These are phyloP conservation scores for Aspergillus costaricaensis DNA, from an alignment of 2,329 filamentous ascomycete genomes.

Conservation along the genomic window DNA sequence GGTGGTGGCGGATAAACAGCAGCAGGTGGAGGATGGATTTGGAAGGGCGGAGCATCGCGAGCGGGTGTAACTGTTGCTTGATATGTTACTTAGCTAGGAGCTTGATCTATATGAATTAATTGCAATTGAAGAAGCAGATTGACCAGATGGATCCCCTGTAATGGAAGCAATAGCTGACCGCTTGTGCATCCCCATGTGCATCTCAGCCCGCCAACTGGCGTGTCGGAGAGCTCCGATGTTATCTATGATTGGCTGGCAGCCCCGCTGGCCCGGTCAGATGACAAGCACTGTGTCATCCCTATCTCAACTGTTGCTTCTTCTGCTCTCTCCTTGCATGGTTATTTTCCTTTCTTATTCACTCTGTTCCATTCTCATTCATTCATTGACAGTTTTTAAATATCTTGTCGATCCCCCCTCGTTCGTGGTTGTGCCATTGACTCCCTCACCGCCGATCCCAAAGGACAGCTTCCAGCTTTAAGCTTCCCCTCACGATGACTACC, in stretches of 20 bases:
- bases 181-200: too few species aligned
- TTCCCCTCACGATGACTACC: constrained; percentile 45
- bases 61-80: neutral
- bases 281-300: neutral
- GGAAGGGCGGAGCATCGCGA: constrained; percentile 23
- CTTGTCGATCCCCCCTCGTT: neutral
- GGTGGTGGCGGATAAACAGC: constrained; percentile 28
- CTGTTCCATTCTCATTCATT: neutral
- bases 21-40: constrained; percentile 18
- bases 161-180: too few species aligned
- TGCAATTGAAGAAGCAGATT: too few species aligned
- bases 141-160: too few species aligned
- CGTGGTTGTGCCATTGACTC: neutral
- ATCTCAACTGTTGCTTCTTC: neutral
- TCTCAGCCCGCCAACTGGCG: too few species aligned
- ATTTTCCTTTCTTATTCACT: neutral
- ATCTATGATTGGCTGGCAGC: too few species aligned
- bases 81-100: neutral
- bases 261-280: constrained; percentile 6
- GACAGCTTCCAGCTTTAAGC: neutral
- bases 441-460: neutral
- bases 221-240: too few species aligned
- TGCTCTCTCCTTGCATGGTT: neutral
- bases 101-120: too few species aligned
- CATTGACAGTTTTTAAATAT: neutral